Conservation (phyloP, 768 basidiomycete species). For the Lentinus brumalis region DNA sequence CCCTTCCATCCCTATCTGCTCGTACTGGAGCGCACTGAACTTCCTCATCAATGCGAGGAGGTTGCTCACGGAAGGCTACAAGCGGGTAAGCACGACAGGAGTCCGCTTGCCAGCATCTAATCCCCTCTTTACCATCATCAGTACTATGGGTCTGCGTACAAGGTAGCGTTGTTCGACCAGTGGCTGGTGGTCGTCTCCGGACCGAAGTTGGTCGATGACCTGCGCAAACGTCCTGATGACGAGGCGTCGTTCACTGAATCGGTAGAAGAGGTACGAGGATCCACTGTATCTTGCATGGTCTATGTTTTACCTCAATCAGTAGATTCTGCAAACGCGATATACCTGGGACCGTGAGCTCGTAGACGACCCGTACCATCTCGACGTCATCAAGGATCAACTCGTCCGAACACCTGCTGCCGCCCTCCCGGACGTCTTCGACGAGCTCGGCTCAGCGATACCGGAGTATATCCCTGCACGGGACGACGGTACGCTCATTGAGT, state of each 20-base stretch:
- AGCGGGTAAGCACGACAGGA: slow-evolving; percentile 26
- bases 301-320: neutral
- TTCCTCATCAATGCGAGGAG: slow-evolving; percentile 34
- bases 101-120: too few species aligned
- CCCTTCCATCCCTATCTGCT: slow-evolving; percentile 36
- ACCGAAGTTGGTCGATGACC: slow-evolving; percentile 26
- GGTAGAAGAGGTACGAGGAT: slow-evolving; percentile 5
- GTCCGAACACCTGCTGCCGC: slow-evolving; percentile 24
- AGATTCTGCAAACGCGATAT: slow-evolving; percentile 37
- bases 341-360: slow-evolving; percentile 32
- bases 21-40: slow-evolving; percentile 33
- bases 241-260: slow-evolving; percentile 15
- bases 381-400: slow-evolving; percentile 25
- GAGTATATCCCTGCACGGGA: slow-evolving; percentile 29
- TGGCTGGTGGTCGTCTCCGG: slow-evolving; percentile 24
- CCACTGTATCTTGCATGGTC: neutral
- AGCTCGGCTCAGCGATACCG: slow-evolving; percentile 25
- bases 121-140: neutral
- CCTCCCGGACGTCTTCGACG: slow-evolving; percentile 25
- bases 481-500: slow-evolving; percentile 6
- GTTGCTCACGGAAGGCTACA: slow-evolving; percentile 41
- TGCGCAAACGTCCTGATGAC: slow-evolving; percentile 24
- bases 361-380: slow-evolving; percentile 23
- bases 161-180: slow-evolving; percentile 11
- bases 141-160: slow-evolving; percentile 20